These are phyloP conservation scores for Lepidium campestre DNA, from an alignment of 441 rosid genomes.

Conservation along the genomic window DNA sequence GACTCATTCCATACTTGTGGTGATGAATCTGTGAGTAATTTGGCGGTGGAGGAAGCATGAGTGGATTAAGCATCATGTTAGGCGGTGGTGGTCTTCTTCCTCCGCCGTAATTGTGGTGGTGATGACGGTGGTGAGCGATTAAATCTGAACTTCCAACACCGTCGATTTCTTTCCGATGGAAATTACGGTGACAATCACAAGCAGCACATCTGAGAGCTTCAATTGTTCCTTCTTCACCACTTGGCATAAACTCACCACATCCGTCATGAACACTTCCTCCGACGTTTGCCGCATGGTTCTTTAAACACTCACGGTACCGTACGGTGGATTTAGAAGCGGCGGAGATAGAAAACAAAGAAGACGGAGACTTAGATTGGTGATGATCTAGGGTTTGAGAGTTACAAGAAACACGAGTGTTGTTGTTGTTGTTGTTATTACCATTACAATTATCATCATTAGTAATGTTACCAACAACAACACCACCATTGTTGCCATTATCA, in stretches of 20 bases:
- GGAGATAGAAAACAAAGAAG: constrained; percentile 16
- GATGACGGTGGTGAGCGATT: constrained; percentile 41
- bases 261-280: constrained; percentile 87
- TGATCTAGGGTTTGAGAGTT: constrained; percentile 72
- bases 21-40: constrained; percentile 15
- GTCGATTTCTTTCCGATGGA: constrained; percentile 70
- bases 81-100: constrained; percentile 27
- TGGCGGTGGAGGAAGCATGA: constrained; percentile 37
- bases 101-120: constrained; percentile 23
- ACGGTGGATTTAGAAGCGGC: constrained; percentile 32
- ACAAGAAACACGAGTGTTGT: constrained; percentile 36
- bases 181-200: constrained; percentile 93
- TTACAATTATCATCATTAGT: constrained; percentile 32
- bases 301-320: constrained; percentile 74
- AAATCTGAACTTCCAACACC: constrained; percentile 36
- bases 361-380: constrained; percentile 12
- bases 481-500: constrained; percentile 30
- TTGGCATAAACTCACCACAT: constrained; percentile 96
- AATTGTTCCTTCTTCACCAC: constrained; percentile 67
- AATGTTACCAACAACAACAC: neutral
- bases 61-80: constrained; percentile 31
- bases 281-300: constrained; percentile 82
- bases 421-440: constrained; percentile 30
- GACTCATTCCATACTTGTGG: constrained; percentile 35
- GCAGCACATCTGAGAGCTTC: constrained; percentile 89